phyloP scores from a whole-genome alignment of 305 asterid species.

The Euphrasia arctica region DNA sequence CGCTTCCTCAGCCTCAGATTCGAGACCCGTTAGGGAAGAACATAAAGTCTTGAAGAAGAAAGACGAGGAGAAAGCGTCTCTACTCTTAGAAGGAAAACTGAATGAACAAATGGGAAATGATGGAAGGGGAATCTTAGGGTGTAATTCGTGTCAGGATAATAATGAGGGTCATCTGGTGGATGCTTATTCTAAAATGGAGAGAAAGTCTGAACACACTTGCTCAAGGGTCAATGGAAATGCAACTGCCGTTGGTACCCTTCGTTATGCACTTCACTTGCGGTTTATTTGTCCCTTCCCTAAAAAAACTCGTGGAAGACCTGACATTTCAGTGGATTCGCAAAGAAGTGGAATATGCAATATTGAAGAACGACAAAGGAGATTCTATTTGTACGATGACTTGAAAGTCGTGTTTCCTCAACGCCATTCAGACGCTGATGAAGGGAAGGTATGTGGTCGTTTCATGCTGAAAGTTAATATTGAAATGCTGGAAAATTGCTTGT shows the following conservation, averaged over 20 bases:
- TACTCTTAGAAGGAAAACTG: conserved; percentile 21
- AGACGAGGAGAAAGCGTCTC: conserved; percentile 27
- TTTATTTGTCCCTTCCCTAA: conserved; percentile 53
- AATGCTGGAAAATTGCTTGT: neutral
- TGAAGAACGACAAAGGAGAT: conserved; percentile 41
- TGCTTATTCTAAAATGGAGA: conserved; percentile 30
- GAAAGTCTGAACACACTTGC: conserved; percentile 35
- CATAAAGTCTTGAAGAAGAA: conserved; percentile 25
- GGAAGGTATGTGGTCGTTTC: conserved; percentile 49
- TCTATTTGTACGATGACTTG: conserved; percentile 70
- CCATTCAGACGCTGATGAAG: conserved; percentile 85
- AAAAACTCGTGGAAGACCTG: conserved; percentile 33
- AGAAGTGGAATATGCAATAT: conserved; percentile 19
- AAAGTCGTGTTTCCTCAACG: conserved; percentile 89
- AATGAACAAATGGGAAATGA: conserved; percentile 20
- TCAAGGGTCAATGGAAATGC: conserved; percentile 39
- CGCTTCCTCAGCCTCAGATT: conserved; percentile 43
- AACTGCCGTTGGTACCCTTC: conserved; percentile 49
- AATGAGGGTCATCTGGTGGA: conserved; percentile 17
- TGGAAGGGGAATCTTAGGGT: conserved; percentile 29
- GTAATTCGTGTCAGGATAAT: conserved; percentile 30
- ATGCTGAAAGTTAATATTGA: neutral
- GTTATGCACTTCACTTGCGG: conserved; percentile 76
- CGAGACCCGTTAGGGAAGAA: conserved; percentile 35
- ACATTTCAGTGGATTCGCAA: conserved; percentile 29